Evolutionary conservation across 2,329 filamentous ascomycete genomes (phyloP).

Genomic region (Fusarium sp.): DNA sequence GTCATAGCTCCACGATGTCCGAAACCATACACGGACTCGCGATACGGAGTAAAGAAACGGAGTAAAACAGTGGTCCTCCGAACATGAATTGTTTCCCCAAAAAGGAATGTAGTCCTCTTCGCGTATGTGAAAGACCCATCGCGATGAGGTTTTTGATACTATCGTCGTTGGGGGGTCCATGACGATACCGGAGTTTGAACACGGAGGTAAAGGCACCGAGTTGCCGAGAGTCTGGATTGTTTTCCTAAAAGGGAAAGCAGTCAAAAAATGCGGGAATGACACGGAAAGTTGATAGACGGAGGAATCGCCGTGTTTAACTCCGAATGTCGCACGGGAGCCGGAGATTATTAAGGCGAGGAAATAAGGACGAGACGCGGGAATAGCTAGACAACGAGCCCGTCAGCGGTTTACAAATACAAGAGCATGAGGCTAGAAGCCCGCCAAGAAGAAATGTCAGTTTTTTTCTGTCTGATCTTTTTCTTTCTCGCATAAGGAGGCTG

Average conservation of each 20-base stretch:
- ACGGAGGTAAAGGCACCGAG: constrained; percentile 11
- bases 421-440: background rate
- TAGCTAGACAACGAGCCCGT: background rate
- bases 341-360: background rate
- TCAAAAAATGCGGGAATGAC: background rate
- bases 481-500: background rate
- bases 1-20: background rate
- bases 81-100: background rate
- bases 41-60: background rate
- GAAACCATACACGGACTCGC: background rate
- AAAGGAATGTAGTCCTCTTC: constrained; percentile 1
- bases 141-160: background rate
- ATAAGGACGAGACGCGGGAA: background rate
- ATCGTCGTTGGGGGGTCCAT: background rate
- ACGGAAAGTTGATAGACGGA: background rate
- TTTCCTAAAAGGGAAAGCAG: constrained; percentile 36
- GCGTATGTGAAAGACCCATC: background rate
- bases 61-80: background rate
- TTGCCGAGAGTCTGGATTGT: constrained; percentile 4
- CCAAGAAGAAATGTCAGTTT: background rate
- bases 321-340: background rate
- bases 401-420: background rate
- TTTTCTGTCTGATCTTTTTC: background rate
- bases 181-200: background rate
- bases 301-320: constrained; percentile 3